phyloP scores from a whole-genome alignment of 768 basidiomycete species.

The Trametes gibbosa region DNA sequence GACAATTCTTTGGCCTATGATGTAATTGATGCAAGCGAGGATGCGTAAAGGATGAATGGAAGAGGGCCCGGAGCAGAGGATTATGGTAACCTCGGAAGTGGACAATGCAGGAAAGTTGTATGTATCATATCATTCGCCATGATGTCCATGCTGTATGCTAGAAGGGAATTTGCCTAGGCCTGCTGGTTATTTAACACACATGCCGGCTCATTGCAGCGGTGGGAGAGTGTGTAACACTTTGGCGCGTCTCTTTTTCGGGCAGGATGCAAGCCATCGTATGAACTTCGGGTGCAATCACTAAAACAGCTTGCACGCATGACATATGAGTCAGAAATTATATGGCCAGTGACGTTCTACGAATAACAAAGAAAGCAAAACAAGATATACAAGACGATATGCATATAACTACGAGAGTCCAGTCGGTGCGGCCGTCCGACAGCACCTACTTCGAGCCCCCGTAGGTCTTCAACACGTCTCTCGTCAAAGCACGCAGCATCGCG shows the following conservation, averaged over 20 bases:
- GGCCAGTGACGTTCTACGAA: not conserved
- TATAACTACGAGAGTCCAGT: not conserved
- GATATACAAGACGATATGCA: not conserved
- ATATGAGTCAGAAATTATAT: not conserved
- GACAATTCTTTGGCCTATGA: not conserved
- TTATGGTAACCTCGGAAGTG: not conserved
- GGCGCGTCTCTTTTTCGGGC: no score
- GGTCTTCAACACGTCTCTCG: constrained; percentile 46
- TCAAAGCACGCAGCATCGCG: constrained; percentile 63
- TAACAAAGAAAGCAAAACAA: not conserved
- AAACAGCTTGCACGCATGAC: no score
- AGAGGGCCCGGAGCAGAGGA: no score
- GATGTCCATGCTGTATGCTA: not conserved
- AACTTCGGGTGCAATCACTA: no score
- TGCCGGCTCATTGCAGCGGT: no score
- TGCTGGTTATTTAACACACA: not conserved
- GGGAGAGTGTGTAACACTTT: no score
- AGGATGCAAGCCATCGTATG: no score
- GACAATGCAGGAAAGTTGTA: not conserved
- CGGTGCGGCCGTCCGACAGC: not conserved
- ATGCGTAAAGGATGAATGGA: not conserved
- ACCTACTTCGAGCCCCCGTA: constrained; percentile 13
- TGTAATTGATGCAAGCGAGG: no score
- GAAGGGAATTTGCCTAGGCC: no score
- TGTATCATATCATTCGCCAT: not conserved